Conservation (phyloP, 2,329 filamentous ascomycete species). For the Aspergillus brunneoviolaceus region DNA sequence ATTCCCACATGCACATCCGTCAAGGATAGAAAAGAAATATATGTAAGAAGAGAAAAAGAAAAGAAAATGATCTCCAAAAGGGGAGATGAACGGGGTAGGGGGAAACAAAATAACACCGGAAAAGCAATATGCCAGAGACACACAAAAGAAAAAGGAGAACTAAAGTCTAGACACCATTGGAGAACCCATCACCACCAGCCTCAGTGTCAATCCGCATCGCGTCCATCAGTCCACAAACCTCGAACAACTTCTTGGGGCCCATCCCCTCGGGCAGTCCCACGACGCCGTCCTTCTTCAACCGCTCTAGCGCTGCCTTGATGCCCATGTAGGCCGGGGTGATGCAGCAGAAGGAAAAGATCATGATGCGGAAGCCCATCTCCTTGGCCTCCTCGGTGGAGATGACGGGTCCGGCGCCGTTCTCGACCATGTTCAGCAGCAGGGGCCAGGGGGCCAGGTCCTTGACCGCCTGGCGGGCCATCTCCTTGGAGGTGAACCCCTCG, state of each 20-base stretch:
- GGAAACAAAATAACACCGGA: neutral
- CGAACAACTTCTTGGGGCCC: constrained; percentile 39
- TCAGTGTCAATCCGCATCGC: constrained; percentile 40
- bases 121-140: neutral
- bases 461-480: constrained; percentile 36
- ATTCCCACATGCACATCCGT: neutral
- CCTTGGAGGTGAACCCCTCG: constrained; percentile 42
- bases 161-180: constrained; percentile 25
- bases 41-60: neutral
- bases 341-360: constrained; percentile 44
- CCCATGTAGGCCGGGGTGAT: constrained; percentile 39
- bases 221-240: constrained; percentile 43
- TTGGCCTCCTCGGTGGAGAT: constrained; percentile 40
- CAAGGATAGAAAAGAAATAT: neutral
- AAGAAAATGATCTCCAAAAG: neutral
- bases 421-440: constrained; percentile 46
- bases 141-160: neutral
- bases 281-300: constrained; percentile 38
- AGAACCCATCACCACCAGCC: constrained; percentile 37
- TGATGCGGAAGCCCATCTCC: constrained; percentile 44
- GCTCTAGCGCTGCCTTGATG: constrained; percentile 34
- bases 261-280: constrained; percentile 31
- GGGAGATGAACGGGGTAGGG: neutral
- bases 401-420: constrained; percentile 41
- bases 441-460: constrained; percentile 41